A percentile compares a stretch with the other conserved stretches of the same genome.
Evolutionary conservation across 1,284 basidiomycete species (phyloP).

Genomic region (Fistulina hepatica): DNA sequence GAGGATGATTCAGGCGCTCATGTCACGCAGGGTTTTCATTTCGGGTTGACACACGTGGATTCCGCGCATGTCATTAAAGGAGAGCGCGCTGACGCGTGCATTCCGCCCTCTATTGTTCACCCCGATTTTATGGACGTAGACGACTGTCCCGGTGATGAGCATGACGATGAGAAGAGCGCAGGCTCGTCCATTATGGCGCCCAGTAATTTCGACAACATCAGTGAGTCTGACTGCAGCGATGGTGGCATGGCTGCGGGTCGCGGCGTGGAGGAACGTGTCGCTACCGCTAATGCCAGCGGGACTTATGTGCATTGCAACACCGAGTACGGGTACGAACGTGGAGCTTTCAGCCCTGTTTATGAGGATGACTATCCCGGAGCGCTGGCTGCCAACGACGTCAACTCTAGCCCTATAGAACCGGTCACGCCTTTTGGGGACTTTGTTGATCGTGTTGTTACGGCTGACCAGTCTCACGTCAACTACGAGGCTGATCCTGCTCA

Average conservation of each 20-base stretch:
- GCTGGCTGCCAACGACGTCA: conserved; percentile 35
- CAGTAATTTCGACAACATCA: conserved; percentile 25
- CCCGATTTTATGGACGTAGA: too few relatives aligned
- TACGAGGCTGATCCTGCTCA: conserved; percentile 13
- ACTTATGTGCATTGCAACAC: conserved; percentile 16
- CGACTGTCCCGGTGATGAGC: too few relatives aligned
- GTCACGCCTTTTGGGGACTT: conserved; percentile 66
- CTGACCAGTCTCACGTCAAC: conserved; percentile 19
- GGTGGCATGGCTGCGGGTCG: neutral
- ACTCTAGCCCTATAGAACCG: conserved; percentile 59
- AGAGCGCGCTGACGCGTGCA: conserved; percentile 66
- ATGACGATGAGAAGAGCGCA: conserved; percentile 35
- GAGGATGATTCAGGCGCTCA: conserved; percentile 11
- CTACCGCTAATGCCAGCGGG: conserved; percentile 14
- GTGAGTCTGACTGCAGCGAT: conserved; percentile 24
- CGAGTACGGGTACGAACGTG: conserved; percentile 31
- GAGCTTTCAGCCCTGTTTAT: conserved; percentile 49
- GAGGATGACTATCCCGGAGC: conserved; percentile 56
- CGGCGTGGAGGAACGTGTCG: neutral
- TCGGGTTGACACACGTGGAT: conserved; percentile 60
- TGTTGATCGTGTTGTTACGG: conserved; percentile 56
- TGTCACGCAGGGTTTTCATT: conserved; percentile 52
- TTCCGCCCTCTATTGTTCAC: too few relatives aligned
- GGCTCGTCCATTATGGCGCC: conserved; percentile 24
- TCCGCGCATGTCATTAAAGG: conserved; percentile 75